A percentile compares a stretch with the other conserved stretches of the same genome.
Evolutionary conservation across 257 asterid genomes (phyloP).

Genomic region (Buddleja alternifolia): DNA sequence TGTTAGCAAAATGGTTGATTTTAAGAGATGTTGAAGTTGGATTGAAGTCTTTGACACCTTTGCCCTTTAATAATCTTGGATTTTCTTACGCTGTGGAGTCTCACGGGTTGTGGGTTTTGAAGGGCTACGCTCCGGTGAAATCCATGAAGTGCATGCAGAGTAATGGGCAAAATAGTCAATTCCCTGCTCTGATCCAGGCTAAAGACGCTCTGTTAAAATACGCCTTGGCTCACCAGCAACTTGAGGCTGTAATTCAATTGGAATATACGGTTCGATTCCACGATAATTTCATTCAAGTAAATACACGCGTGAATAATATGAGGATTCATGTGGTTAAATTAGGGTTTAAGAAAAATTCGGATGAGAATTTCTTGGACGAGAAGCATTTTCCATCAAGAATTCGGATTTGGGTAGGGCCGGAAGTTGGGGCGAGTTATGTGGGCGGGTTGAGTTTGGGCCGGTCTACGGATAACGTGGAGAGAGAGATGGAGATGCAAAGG

Average conservation of each 20-base stretch:
- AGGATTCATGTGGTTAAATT: constrained; percentile 69
- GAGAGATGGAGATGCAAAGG: constrained; percentile 63
- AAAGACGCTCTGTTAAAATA: constrained; percentile 66
- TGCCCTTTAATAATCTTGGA: constrained; percentile 46
- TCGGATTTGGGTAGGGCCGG: constrained; percentile 90
- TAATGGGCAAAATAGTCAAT: constrained; percentile 33
- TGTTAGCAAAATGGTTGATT: constrained; percentile 70
- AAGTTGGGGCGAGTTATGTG: constrained; percentile 73
- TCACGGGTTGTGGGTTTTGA: constrained; percentile 77
- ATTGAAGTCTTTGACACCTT: constrained; percentile 39
- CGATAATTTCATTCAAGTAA: constrained; percentile 69
- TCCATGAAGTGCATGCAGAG: constrained; percentile 56
- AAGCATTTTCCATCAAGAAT: constrained; percentile 76
- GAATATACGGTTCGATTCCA: constrained; percentile 62
- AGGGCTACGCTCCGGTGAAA: constrained; percentile 74
- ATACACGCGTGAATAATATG: constrained; percentile 70
- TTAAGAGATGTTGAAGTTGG: constrained; percentile 61
- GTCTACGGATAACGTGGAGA: constrained; percentile 67
- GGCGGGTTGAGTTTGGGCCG: constrained; percentile 77
- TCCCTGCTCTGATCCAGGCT: constrained; percentile 44
- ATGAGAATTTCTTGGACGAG: constrained; percentile 48
- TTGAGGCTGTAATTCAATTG: constrained; percentile 81
- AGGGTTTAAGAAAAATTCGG: constrained; percentile 56
- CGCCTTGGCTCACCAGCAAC: constrained; percentile 85
- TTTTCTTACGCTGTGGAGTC: constrained; percentile 74